Conservation (phyloP, 192 early-diverging fungal genomes). For the Coemansia sp. region DNA sequence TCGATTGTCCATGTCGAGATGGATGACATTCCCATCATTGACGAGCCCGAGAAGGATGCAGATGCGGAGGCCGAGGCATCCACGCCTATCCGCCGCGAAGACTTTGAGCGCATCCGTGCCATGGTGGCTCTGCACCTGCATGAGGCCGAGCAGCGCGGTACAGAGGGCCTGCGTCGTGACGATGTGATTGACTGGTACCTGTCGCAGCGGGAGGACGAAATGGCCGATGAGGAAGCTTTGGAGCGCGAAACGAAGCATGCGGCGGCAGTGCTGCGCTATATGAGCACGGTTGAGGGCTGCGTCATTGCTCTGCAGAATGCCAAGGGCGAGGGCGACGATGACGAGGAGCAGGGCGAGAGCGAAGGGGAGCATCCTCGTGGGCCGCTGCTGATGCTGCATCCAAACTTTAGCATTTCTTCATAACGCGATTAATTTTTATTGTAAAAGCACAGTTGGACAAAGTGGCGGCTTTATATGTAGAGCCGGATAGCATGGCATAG, state of each 20-base stretch:
- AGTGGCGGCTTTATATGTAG: neutral
- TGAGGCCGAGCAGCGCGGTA: slow-evolving; percentile 23
- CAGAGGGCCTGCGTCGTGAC: slow-evolving; percentile 51
- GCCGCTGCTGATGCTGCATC: slow-evolving; percentile 48
- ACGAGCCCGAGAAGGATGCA: slow-evolving; percentile 25
- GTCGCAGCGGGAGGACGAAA: slow-evolving; percentile 60
- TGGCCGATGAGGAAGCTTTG: slow-evolving; percentile 64
- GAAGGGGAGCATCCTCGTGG: slow-evolving; percentile 13
- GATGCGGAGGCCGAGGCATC: slow-evolving; percentile 21
- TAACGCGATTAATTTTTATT: slow-evolving; percentile 4
- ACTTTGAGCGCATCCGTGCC: slow-evolving; percentile 56
- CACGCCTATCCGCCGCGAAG: slow-evolving; percentile 55
- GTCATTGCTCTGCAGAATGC: slow-evolving; percentile 42
- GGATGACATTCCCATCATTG: slow-evolving; percentile 69
- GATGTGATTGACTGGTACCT: slow-evolving; percentile 73
- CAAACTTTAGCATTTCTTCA: slow-evolving; percentile 51
- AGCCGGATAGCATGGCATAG: too few species aligned
- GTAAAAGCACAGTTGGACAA: neutral
- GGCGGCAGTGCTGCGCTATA: slow-evolving; percentile 64
- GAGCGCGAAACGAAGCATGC: slow-evolving; percentile 59
- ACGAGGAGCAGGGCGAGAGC: neutral
- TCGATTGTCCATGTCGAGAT: slow-evolving; percentile 87
- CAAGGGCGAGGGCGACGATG: neutral
- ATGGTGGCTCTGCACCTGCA: slow-evolving; percentile 55
- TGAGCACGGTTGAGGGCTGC: slow-evolving; percentile 63